These are phyloP conservation scores for Penicillium canescens DNA, from an alignment of 495 filamentous ascomycete species.

Conservation along the genomic window DNA sequence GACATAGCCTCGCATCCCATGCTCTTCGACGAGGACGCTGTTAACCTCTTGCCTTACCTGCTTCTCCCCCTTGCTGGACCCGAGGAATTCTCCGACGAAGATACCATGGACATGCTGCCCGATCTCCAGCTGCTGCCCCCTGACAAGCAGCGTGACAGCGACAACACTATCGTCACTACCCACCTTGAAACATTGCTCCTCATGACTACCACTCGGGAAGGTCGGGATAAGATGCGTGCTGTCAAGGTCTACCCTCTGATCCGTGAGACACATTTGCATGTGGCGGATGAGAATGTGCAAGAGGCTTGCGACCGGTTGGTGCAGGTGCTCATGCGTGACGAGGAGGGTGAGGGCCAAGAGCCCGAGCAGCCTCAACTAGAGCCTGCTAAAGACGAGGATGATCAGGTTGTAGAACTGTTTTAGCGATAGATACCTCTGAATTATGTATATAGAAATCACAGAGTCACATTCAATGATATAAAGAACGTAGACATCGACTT, in stretches of 20 bases:
- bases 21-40: constrained; percentile 71
- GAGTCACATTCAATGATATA: too few relatives aligned
- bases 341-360: constrained; percentile 37
- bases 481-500: too few relatives aligned
- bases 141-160: constrained; percentile 80
- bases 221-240: constrained; percentile 68
- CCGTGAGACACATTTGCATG: constrained; percentile 77
- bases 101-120: constrained; percentile 75
- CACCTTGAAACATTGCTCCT: constrained; percentile 87
- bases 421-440: constrained; percentile 14
- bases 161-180: constrained; percentile 72
- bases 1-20: constrained; percentile 68
- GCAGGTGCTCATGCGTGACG: constrained; percentile 88
- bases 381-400: constrained; percentile 36
- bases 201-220: constrained; percentile 75
- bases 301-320: constrained; percentile 89
- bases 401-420: constrained; percentile 41
- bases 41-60: constrained; percentile 84
- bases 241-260: constrained; percentile 88
- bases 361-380: constrained; percentile 23
- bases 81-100: constrained; percentile 61
- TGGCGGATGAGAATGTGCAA: constrained; percentile 76
- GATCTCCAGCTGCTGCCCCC: constrained; percentile 86
- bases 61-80: constrained; percentile 66
- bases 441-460: not conserved